Evolutionary conservation across 2,329 filamentous ascomycete genomes (phyloP).

Genomic region (Exophiala lecanii-corni): DNA sequence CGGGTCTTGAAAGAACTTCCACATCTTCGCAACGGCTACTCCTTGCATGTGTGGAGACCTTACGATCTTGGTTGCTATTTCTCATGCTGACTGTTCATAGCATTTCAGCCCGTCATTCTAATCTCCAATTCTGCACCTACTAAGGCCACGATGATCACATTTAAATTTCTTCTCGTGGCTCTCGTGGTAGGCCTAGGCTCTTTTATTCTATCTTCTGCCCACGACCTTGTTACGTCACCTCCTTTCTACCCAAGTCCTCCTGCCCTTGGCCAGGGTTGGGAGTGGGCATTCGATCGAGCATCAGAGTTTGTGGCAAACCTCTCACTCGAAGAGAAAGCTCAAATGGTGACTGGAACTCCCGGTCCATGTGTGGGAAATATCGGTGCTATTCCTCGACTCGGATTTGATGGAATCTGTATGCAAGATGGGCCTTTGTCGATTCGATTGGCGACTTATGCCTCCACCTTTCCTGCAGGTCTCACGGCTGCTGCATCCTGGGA

Average conservation of each 20-base stretch:
- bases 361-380: slow-evolving; percentile 35
- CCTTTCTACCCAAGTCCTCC: slow-evolving; percentile 23
- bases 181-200: no score
- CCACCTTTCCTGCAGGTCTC: slow-evolving; percentile 26
- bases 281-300: slow-evolving; percentile 35
- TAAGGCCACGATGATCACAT: no score
- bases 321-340: slow-evolving; percentile 41
- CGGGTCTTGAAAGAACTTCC: no score
- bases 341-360: slow-evolving; percentile 33
- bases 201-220: no score
- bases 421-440: slow-evolving; percentile 26
- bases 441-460: slow-evolving; percentile 24
- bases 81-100: no score
- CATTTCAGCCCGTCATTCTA: no score
- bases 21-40: no score
- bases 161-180: no score
- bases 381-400: slow-evolving; percentile 29
- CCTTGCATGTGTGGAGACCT: no score
- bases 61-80: no score
- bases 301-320: slow-evolving; percentile 36
- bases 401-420: slow-evolving; percentile 32
- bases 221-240: slow-evolving; percentile 14
- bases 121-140: no score
- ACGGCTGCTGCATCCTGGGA: slow-evolving; percentile 40
- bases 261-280: slow-evolving; percentile 33